Base-by-base conservation (phyloP, 306 rosid genomes). In the Pyrus communis region DNA sequence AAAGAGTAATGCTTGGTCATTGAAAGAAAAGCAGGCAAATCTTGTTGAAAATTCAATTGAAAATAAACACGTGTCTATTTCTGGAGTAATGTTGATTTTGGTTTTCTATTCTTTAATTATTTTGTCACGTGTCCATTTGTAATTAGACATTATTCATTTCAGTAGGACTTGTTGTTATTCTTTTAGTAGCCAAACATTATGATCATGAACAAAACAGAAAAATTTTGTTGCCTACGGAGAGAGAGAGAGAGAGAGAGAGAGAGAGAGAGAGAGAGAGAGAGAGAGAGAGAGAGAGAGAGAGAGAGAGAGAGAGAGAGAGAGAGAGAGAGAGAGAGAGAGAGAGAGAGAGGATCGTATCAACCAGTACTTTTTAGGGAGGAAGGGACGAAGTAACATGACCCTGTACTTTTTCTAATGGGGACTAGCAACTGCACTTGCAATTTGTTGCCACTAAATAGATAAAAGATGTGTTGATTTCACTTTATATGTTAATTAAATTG, bases 81-180 rank as follows among this genome's bases (percentile, higher is more conserved):
- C 42, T 7, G 2, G 42, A 38, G 10, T 38, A 2, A 7, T 33
- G 38, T 7, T 38, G 42, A 10, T 38, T 38, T 2, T 38, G 7
- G 10, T 7, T 38, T 38, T 38, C 0, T 38, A 7, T 1, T 38
- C 7, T 7, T 38, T 38, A 38, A 0, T 38, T 38, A 38, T 38
- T 38, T 7, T 7, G 2, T 38, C 42, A 38, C 0, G 42, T 38
- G 42, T 35, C 9, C 40, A 35, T 35, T 35, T 35, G 40, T 35
- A 9, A 35, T 35, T 35, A 35, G 42, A 0, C 2, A 38, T 38
- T 38, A 1, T 38, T 38, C 42, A 38, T 1, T 38, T 38, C 9
- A 38, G 0, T 0, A 1, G 42, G 2, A 38, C 9, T 7, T 38
- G 0, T 33, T 33, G 7, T 7, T 38, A 0, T 38, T 7, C 2